Conservation (phyloP, 208 protist species). For the Trypanosoma boissoni region DNA sequence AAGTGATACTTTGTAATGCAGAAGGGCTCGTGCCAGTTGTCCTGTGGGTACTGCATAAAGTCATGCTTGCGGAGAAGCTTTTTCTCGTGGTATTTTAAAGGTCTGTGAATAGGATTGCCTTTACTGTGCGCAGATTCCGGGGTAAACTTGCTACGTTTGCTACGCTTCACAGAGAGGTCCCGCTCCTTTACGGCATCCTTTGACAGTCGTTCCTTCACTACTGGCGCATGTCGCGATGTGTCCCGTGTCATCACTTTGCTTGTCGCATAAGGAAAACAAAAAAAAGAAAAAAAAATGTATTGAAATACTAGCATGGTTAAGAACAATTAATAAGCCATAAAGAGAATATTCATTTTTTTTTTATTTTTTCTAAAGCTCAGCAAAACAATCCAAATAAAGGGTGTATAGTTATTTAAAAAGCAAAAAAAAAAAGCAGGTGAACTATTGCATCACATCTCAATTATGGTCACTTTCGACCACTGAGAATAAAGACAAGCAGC, state of each 20-base stretch:
- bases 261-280: slow-evolving; percentile 14
- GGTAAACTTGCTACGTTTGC: slow-evolving; percentile 82
- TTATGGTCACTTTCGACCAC: no score
- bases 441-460: no score
- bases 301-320: no score
- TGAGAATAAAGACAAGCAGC: no score
- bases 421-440: no score
- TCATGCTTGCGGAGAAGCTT: slow-evolving; percentile 91
- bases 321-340: slow-evolving; percentile 22
- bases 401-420: no score
- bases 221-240: slow-evolving; percentile 47
- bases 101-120: slow-evolving; percentile 81
- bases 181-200: slow-evolving; percentile 52
- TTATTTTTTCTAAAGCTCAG: no score
- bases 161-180: slow-evolving; percentile 55
- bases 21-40: slow-evolving; percentile 91
- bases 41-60: slow-evolving; percentile 91
- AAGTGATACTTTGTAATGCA: slow-evolving; percentile 93
- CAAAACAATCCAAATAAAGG: no score
- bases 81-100: slow-evolving; percentile 87
- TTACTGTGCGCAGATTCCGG: slow-evolving; percentile 66
- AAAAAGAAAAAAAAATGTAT: slow-evolving; percentile 17
- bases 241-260: slow-evolving; percentile 50
- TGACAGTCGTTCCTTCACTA: slow-evolving; percentile 36
- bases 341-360: slow-evolving; percentile 17